Conservation (phyloP, 208 protist species). For the Leptomonas pyrrhocoris region DNA sequence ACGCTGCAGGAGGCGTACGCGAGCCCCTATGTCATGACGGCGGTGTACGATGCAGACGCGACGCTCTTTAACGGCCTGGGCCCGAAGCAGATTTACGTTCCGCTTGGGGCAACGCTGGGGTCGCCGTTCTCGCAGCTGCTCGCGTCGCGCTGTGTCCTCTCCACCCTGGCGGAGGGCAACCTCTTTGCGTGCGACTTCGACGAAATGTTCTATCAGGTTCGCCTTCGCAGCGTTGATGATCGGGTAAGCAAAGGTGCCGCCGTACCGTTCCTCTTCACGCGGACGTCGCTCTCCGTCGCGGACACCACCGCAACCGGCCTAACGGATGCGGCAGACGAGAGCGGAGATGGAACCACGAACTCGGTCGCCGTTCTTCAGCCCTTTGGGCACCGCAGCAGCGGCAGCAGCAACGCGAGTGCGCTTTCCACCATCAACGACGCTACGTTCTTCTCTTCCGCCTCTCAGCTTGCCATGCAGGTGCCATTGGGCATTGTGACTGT, state of each 20-base stretch:
- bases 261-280: constrained; percentile 8
- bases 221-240: constrained; percentile 17
- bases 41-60: constrained; percentile 38
- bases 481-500: constrained; percentile 20
- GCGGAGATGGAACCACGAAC: background rate
- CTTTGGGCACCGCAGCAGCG: too few relatives aligned
- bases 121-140: background rate
- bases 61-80: constrained; percentile 3
- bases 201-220: constrained; percentile 4
- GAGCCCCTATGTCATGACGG: constrained; percentile 26
- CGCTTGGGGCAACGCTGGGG: background rate
- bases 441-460: background rate
- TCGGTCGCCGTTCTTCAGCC: constrained; percentile 4
- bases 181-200: constrained; percentile 8
- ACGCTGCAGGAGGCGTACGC: constrained; percentile 6
- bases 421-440: background rate
- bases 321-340: background rate
- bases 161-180: background rate
- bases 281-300: background rate
- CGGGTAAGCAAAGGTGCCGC: background rate
- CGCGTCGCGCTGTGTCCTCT: background rate
- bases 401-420: background rate
- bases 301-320: background rate
- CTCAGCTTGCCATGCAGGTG: constrained; percentile 13
- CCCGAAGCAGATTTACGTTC: background rate